Base-by-base conservation (phyloP, 108 stramenopile species). In the Aurantiochytrium sp. region DNA sequence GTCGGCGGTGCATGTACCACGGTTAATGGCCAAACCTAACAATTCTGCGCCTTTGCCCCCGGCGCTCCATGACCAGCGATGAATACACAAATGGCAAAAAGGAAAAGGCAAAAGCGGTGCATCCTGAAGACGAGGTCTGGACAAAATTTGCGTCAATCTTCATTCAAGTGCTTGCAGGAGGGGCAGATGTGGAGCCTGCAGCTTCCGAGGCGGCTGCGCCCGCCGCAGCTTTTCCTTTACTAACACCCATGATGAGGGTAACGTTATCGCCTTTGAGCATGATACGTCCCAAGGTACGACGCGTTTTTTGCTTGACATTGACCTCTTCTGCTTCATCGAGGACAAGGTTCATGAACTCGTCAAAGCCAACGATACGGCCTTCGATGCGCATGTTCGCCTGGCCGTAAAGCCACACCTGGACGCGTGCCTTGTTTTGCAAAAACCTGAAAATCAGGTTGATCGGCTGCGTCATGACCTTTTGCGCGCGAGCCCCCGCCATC, bases 211-310 rank as follows among this genome's bases (percentile, higher is more conserved):
- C 55, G 55, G 14, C 55, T 3, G 35, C 35, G 2, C 55, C 55
- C 55, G 64, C 64, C 21, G 64, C 64, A 18, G 64, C 64, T 4
- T 69, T 69, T 8, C 64, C 64, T 4, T 83, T 83, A 28, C 49
- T 53, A 18, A 83, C 76, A 16, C 76, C 76, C 92, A 98, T 98
- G 90, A 99, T 91, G 87, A 98, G 91, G 12, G 99, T 99, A 90
- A 99, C 97, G 58, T 96, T 92, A 94, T 99, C 99, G 23, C 99
- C 99, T 94, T 99, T 99, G 47, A 99, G 94, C 94, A 99, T 93
- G 91, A 99, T 98, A 60, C 98, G 90, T 18, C 94, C 96, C 5
- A 98, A 93, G 60, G 95, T 92, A n/a, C 87, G 92, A 89, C 93
- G 94, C 59, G 93, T 94, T 29, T 94, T 94, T 12, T 90, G 91